Conservation (phyloP, 768 basidiomycete species). For the Termitomyces sp. region DNA sequence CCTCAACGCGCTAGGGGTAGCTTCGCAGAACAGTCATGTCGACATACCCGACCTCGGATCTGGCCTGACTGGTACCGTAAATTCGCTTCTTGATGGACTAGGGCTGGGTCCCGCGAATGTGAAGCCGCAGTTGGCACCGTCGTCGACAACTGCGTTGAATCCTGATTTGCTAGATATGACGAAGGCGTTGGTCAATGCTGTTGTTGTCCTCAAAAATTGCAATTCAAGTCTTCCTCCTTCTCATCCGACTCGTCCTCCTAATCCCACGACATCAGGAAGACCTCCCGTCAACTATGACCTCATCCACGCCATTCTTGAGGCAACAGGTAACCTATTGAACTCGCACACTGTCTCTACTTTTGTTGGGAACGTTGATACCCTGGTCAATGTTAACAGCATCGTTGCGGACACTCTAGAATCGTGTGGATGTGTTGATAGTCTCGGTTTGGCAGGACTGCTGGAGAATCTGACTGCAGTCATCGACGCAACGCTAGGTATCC, state of each 20-base stretch:
- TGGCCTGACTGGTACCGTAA: conserved; percentile 1
- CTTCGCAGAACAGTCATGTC: conserved; percentile 3
- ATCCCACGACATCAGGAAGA: not conserved
- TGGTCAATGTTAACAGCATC: conserved; percentile 1
- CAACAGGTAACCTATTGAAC: conserved; percentile 11
- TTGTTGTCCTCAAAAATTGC: conserved; percentile 13
- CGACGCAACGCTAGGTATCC: conserved; percentile 3
- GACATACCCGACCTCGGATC: not conserved
- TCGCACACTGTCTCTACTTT: conserved; percentile 16
- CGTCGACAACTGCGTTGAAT: conserved; percentile 6
- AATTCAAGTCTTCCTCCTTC: conserved; percentile 2
- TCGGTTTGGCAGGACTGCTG: conserved; percentile 5
- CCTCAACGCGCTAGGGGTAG: conserved; percentile 4
- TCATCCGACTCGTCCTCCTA: not conserved
- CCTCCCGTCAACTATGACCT: conserved; percentile 3
- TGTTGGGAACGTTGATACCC: conserved; percentile 9
- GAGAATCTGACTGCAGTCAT: conserved; percentile 3
- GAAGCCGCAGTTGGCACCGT: not conserved
- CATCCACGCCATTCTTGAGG: conserved; percentile 10
- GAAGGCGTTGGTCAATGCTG: conserved; percentile 14
- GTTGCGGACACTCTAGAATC: not conserved
- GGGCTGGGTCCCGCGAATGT: conserved; percentile 7
- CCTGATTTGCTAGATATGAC: conserved; percentile 13
- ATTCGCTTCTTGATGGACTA: conserved; percentile 1
- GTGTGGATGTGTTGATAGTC: conserved; percentile 6